Conservation (phyloP, 352 stramenopile species). For the Phytophthora europaea region DNA sequence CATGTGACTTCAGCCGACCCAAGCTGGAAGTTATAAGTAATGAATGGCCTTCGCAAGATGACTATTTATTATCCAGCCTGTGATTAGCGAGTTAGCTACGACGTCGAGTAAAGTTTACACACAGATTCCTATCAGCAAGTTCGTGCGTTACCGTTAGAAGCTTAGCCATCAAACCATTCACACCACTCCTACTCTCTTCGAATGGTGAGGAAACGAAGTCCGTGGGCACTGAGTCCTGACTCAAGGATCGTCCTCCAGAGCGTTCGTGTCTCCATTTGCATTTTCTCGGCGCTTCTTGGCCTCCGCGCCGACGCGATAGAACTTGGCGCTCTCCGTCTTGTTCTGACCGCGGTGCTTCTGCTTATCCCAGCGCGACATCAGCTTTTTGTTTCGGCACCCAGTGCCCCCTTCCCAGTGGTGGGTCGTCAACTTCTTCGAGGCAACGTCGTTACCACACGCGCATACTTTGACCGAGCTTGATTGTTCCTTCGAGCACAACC, state of each 20-base stretch:
- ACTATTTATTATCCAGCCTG: too few relatives aligned
- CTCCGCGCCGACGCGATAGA: slow-evolving; percentile 65
- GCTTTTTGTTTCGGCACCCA: slow-evolving; percentile 62
- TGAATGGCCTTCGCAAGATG: background rate
- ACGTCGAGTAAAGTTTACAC: background rate
- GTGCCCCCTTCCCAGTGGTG: slow-evolving; percentile 76
- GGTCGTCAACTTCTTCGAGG: slow-evolving; percentile 44
- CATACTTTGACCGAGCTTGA: slow-evolving; percentile 75
- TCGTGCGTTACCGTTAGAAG: background rate
- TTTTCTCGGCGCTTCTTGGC: slow-evolving; percentile 48
- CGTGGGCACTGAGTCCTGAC: too few relatives aligned
- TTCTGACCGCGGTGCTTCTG: slow-evolving; percentile 75
- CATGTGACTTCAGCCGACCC: background rate
- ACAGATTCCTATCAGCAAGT: background rate
- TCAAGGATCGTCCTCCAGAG: background rate
- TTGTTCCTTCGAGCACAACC: slow-evolving; percentile 81
- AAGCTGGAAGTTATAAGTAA: too few relatives aligned
- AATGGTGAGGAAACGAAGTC: background rate
- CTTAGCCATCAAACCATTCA: too few relatives aligned
- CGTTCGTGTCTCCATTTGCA: slow-evolving; percentile 2
- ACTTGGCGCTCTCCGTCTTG: slow-evolving; percentile 85
- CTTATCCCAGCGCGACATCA: slow-evolving; percentile 70
- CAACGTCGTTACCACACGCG: slow-evolving; percentile 73
- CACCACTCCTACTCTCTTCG: too few relatives aligned
- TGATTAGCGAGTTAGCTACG: too few relatives aligned